Evolutionary conservation across 768 basidiomycete species (phyloP), one percentile per base, ranked within the genome.

Genomic region (Krasilnikovozyma curviuscula): DNA sequence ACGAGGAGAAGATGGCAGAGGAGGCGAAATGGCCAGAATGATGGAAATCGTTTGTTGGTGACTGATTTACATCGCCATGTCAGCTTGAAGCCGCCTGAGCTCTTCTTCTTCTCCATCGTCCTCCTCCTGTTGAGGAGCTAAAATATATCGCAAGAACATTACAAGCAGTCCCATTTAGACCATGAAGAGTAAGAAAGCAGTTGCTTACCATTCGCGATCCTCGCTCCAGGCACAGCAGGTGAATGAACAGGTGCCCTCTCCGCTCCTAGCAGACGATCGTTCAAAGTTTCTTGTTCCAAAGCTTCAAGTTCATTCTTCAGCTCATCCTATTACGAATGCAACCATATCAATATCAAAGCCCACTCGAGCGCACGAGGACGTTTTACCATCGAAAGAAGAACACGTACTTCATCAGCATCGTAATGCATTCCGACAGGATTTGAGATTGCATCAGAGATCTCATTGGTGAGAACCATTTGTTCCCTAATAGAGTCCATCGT

Each of bases 51-150:
- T n/a, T n/a, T n/a, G n/a, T n/a, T n/a, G n/a, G n/a, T n/a, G n/a
- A n/a, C n/a, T n/a, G n/a, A n/a, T 19, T 40, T 44, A 85, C 80
- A 91, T 83, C 19, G 84, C 78, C 61, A 89, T 67, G 34, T 73
- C 74, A 19, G 84, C 88, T 68, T 93, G 89, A 56, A 97, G 70
- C 63, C 83, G 78, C 65, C 73, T 75, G 62, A 97, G 75, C 65
- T 91, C 78, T 37, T 74, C 77, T 55, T 84, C 89, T 64, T 95
- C 91, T 69, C 91, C 85, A 65, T 84, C 83, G 61, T 88, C 85
- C 54, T 73, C 75, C 46, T 69, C 57, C 71, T 57, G 63, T 63
- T 54, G 70, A 63, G 67, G 58, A 45, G 56, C 60, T 14, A 42
- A 13, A 13, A 16, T 14, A 31, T 18, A 16, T 35, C 16, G 9